Conservation (phyloP, 768 basidiomycete genomes). For the Auricularia sp. region DNA sequence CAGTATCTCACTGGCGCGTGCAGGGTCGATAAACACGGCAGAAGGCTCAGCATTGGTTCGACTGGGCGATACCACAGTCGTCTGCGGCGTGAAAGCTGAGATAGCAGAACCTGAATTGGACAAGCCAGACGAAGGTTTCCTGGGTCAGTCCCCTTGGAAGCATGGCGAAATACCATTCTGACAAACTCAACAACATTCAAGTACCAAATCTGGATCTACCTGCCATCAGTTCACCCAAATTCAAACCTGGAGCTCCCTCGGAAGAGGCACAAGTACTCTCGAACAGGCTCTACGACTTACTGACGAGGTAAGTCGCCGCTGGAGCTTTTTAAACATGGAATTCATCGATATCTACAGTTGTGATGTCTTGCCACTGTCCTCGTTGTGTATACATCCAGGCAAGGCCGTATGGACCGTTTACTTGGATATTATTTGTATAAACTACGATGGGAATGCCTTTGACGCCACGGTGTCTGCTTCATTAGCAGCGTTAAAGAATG, state of each 20-base stretch:
- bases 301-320: slow-evolving; percentile 49
- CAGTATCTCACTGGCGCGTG: too few relatives aligned
- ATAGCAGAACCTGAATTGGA: slow-evolving; percentile 84
- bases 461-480: slow-evolving; percentile 85
- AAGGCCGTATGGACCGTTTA: slow-evolving; percentile 91
- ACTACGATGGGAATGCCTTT: slow-evolving; percentile 93
- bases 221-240: slow-evolving; percentile 83
- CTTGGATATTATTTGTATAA: slow-evolving; percentile 89
- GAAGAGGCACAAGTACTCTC: slow-evolving; percentile 93
- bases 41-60: slow-evolving; percentile 87
- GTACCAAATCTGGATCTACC: slow-evolving; percentile 95
- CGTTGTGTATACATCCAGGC: slow-evolving; percentile 69
- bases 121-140: slow-evolving; percentile 60
- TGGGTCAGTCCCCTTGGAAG: slow-evolving; percentile 45
- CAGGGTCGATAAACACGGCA: slow-evolving; percentile 90
- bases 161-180: neutral
- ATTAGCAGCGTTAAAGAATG: slow-evolving; percentile 75
- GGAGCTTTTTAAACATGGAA: neutral
- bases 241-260: slow-evolving; percentile 89
- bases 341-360: slow-evolving; percentile 35
- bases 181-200: slow-evolving; percentile 18
- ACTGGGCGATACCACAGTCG: slow-evolving; percentile 86
- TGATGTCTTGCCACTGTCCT: slow-evolving; percentile 47
- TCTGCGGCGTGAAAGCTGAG: slow-evolving; percentile 94
- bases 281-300: slow-evolving; percentile 65